These are phyloP conservation scores for Ciborinia camelliae DNA, from an alignment of 2,329 filamentous ascomycete genomes.

Conservation along the genomic window DNA sequence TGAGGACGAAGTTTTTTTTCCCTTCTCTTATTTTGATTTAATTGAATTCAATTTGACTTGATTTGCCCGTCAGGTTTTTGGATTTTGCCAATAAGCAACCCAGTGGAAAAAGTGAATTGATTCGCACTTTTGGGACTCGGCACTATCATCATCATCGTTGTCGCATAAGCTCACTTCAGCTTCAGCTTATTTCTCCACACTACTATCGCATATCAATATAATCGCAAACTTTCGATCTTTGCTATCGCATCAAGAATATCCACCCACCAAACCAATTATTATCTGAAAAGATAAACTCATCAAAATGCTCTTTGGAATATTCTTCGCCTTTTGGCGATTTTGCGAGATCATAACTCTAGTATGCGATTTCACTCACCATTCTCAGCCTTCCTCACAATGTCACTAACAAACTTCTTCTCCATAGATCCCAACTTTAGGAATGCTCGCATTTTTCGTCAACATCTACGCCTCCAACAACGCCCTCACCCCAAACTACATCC, in stretches of 20 bases:
- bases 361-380: constrained; percentile 34
- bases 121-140: constrained; percentile 3
- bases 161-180: constrained; percentile 14
- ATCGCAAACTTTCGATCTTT: background rate
- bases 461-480: constrained; percentile 54
- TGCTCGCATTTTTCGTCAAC: constrained; percentile 65
- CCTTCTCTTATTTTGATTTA: background rate
- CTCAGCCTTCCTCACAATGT: background rate
- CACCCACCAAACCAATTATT: background rate
- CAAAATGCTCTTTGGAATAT: constrained; percentile 58
- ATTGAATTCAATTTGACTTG: too few relatives aligned
- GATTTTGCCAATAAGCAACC: background rate
- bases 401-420: constrained; percentile 12
- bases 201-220: background rate
- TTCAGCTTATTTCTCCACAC: background rate
- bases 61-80: background rate
- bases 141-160: constrained; percentile 2
- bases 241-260: background rate
- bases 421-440: constrained; percentile 63
- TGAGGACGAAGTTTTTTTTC: background rate
- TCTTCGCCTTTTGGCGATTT: constrained; percentile 62
- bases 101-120: background rate
- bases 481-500: constrained; percentile 59
- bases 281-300: background rate
- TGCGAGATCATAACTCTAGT: constrained; percentile 62